These are phyloP conservation scores for Auxenochlorella pyrenoidosa DNA, from an alignment of 139 green algal genomes.

Conservation along the genomic window DNA sequence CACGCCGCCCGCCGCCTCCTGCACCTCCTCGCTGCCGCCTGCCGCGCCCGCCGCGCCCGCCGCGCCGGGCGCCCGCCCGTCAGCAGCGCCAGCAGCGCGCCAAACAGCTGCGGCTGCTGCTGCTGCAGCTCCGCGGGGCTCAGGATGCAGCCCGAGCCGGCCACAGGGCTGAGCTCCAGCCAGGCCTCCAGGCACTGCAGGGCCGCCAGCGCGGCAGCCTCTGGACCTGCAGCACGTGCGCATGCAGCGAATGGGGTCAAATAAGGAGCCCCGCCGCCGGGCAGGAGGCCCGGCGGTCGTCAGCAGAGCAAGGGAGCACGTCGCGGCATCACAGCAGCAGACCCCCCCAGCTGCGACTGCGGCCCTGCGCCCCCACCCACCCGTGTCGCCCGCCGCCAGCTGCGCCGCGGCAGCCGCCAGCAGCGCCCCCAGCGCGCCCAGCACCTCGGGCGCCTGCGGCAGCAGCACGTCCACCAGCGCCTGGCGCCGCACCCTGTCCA, in stretches of 20 bases:
- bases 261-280: no score
- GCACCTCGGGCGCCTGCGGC: slow-evolving; percentile 13
- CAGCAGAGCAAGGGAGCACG: not conserved
- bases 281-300: not conserved
- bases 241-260: no score
- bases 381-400: not conserved
- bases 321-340: not conserved
- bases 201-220: not conserved
- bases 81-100: slow-evolving; percentile 39
- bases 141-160: slow-evolving; percentile 32
- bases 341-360: no score
- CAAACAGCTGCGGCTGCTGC: slow-evolving; percentile 40
- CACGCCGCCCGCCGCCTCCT: slow-evolving; percentile 40
- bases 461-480: slow-evolving; percentile 36
- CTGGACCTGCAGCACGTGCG: not conserved
- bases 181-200: slow-evolving; percentile 53
- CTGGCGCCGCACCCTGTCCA: slow-evolving; percentile 40
- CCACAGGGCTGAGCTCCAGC: slow-evolving; percentile 46
- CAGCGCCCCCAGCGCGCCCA: slow-evolving; percentile 30
- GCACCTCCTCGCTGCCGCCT: slow-evolving; percentile 16
- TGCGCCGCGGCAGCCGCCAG: slow-evolving; percentile 9
- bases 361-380: not conserved
- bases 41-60: not conserved
- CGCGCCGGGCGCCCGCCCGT: not conserved
- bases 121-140: slow-evolving; percentile 37